Evolutionary conservation across 164 flowering plant genomes (phyloP), one percentile per base, ranked within the genome.

Genomic region (Chloranthus sessilifolius): DNA sequence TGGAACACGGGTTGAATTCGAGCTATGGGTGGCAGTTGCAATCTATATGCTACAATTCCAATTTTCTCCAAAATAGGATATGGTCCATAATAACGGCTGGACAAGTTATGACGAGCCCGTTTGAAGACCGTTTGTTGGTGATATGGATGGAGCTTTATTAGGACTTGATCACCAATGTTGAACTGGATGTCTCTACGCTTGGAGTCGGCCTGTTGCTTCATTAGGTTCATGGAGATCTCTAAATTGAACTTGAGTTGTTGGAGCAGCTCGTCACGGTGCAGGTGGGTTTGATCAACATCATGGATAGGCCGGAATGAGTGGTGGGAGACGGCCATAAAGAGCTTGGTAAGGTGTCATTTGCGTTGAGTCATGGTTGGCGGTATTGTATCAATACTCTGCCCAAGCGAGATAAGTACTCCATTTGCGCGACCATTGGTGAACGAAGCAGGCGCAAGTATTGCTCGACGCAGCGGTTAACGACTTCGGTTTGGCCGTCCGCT

Each of bases 401-500:
- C 29, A 24, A 0, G 50, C 5, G 0, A 45, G 16, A 42, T 5
- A 19, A 7, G 12, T 23, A 5, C 9, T 19, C 46, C 23, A 19
- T 11, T 45, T 16, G n/a, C 15, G 12, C n/a, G 6, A 19, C 10
- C 12, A 7, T 24, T 27, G 17, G 30, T n/a, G 7, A 24, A 24
- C 17, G n/a, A 24, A 45, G 12, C 4, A 7, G 4, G 3, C 50
- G 9, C 9, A 45, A 23, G 16, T 45, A 45, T n/a, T 24, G 15
- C 25, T 45, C 50, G 0, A 45, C 14, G 17, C 27, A 23, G 2
- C 25, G 3, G 26, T 45, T 45, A 9, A 23, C 25, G 16, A 45
- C 19, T 19, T 45, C 50, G 6, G 31, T 23, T 23, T 45, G 50
- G 7, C 50, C 50, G 26, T 45, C 50, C 15, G 50, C 26, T 16